Percentiles rank a stretch among this genome's conserved stretches.
phyloP scores from a whole-genome alignment of 352 stramenopile species.

The Globisporangium nagaii region DNA sequence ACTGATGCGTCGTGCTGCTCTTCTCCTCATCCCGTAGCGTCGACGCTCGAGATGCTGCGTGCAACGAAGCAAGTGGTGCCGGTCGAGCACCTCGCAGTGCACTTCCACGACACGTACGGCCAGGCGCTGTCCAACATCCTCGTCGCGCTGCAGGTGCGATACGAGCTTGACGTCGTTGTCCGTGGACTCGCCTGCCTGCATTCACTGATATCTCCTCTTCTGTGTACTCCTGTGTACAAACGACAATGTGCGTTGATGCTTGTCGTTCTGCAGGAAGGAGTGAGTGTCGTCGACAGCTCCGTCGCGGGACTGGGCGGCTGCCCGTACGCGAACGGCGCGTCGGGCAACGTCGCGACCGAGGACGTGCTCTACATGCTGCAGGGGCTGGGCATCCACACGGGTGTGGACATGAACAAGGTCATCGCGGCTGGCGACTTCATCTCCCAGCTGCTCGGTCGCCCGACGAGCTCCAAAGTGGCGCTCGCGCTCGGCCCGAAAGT shows the following conservation, averaged over 20 bases:
- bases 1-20: no score
- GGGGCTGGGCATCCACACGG: conserved; percentile 92
- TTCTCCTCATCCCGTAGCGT: no score
- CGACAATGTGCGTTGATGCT: neutral
- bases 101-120: conserved; percentile 98
- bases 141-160: conserved; percentile 69
- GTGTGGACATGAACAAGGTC: conserved; percentile 92
- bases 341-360: conserved; percentile 96
- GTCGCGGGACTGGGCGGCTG: conserved; percentile 95
- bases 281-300: conserved; percentile 93
- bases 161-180: neutral
- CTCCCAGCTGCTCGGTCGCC: conserved; percentile 60
- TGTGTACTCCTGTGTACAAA: no score
- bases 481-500: conserved; percentile 49
- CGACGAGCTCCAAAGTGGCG: conserved; percentile 87
- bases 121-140: conserved; percentile 96
- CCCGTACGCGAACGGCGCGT: conserved; percentile 94
- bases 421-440: conserved; percentile 89
- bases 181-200: neutral
- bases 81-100: conserved; percentile 87
- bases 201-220: no score
- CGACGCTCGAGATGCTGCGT: conserved; percentile 76
- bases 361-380: conserved; percentile 98
- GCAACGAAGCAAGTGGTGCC: conserved; percentile 76
- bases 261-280: conserved; percentile 63